Evolutionary conservation across 331 rosid species (phyloP).

Genomic region (Cydonia oblonga): DNA sequence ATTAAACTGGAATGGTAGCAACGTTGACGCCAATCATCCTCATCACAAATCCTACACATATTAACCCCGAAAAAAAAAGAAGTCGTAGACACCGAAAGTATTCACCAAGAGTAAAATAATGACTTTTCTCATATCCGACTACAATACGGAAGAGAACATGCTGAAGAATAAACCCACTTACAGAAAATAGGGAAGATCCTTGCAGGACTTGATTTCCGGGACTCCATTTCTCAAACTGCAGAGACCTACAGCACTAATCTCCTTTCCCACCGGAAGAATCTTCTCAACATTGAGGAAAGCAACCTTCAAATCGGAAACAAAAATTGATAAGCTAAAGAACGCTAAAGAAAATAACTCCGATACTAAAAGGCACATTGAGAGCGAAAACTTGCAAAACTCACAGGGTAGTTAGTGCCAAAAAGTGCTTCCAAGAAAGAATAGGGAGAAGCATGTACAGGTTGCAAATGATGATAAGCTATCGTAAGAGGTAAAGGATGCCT

Average conservation of each 20-base stretch:
- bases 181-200: conserved; percentile 74
- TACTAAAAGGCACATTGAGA: background rate
- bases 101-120: background rate
- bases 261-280: conserved; percentile 80
- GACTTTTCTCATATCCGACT: background rate
- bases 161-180: conserved; percentile 20
- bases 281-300: conserved; percentile 80
- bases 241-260: conserved; percentile 64
- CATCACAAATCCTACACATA: background rate
- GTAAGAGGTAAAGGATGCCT: conserved; percentile 70
- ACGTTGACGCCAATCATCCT: background rate
- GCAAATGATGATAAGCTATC: conserved; percentile 67
- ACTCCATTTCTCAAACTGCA: conserved; percentile 49
- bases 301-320: conserved; percentile 34
- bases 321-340: too few species aligned
- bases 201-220: conserved; percentile 70
- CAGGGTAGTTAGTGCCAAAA: conserved; percentile 68
- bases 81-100: background rate
- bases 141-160: background rate
- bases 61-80: background rate
- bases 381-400: conserved; percentile 26
- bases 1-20: background rate
- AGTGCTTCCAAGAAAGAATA: conserved; percentile 53
- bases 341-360: background rate
- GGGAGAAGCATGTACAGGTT: conserved; percentile 56